Conservation (phyloP, 2,329 filamentous ascomycete genomes). For the Penicillium sp. region DNA sequence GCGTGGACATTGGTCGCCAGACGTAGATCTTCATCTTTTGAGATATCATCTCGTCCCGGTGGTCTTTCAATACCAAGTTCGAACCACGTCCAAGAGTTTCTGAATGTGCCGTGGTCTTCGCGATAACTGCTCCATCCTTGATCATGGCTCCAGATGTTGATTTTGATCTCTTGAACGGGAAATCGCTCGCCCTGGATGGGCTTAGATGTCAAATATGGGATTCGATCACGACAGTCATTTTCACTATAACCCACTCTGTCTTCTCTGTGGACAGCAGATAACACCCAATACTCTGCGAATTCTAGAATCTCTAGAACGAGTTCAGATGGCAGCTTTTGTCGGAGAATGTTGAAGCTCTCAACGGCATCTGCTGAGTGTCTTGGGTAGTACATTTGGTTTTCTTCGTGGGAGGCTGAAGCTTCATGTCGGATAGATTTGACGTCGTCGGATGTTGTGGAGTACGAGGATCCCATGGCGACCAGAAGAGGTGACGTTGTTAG, state of each 20-base stretch:
- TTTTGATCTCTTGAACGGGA: conserved; percentile 8
- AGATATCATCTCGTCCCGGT: not conserved
- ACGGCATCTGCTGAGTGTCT: conserved; percentile 4
- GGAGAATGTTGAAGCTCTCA: conserved; percentile 4
- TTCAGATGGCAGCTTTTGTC: conserved; percentile 7
- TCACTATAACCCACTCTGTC: not conserved
- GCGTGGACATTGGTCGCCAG: conserved; percentile 10
- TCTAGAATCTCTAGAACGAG: conserved; percentile 6
- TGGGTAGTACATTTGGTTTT: not conserved
- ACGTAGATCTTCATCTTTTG: not conserved
- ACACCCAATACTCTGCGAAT: conserved; percentile 11
- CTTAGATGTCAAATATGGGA: conserved; percentile 7
- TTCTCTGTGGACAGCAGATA: not conserved
- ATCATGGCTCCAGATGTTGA: conserved; percentile 12
- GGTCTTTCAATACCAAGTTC: conserved; percentile 4
- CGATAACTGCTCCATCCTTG: conserved; percentile 8
- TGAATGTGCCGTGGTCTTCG: conserved; percentile 1
- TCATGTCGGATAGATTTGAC: not conserved
- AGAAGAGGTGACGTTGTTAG: not conserved
- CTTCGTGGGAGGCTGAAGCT: not conserved
- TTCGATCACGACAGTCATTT: not conserved
- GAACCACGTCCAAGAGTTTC: conserved; percentile 13
- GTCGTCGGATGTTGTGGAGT: not conserved
- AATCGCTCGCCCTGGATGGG: conserved; percentile 5
- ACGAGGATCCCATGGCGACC: not conserved